Conservation (phyloP, 805 yeast genomes). For the Saccharomycopsis javanensis region DNA sequence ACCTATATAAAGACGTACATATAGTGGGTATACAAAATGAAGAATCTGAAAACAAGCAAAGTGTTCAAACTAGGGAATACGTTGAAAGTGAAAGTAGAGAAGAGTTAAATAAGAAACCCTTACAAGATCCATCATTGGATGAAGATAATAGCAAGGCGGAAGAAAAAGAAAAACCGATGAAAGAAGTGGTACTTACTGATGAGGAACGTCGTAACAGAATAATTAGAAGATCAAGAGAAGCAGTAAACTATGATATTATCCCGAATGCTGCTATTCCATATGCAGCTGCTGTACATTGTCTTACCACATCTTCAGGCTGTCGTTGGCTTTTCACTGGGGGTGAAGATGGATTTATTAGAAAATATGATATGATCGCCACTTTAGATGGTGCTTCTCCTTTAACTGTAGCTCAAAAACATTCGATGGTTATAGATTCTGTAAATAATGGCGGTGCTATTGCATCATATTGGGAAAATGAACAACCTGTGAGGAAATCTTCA, state of each 20-base stretch:
- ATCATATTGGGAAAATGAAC: constrained; percentile 95
- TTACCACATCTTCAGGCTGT: constrained; percentile 70
- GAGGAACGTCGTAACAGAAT: constrained; percentile 24
- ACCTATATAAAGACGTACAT: neutral
- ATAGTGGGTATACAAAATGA: neutral
- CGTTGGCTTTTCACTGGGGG: constrained; percentile 92
- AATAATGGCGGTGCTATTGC: constrained; percentile 72
- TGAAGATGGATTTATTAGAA: constrained; percentile 87
- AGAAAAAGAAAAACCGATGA: constrained; percentile 24
- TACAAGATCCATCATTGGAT: neutral
- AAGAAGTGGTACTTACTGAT: constrained; percentile 21
- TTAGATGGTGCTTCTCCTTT: constrained; percentile 79
- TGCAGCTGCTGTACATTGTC: constrained; percentile 63
- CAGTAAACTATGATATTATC: constrained; percentile 55
- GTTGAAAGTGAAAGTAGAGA: neutral
- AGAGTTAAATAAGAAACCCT: neutral
- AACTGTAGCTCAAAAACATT: constrained; percentile 86
- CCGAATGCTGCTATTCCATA: constrained; percentile 89
- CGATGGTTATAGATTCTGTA: constrained; percentile 67
- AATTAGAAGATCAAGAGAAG: constrained; percentile 38
- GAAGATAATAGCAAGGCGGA: constrained; percentile 18
- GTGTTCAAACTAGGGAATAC: neutral
- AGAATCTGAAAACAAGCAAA: neutral
- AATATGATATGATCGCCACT: constrained; percentile 77
- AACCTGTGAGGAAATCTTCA: constrained; percentile 50